Percentiles rank a stretch among this genome's conserved stretches.
Evolutionary conservation across 2,329 filamentous ascomycete species (phyloP).

Genomic region (Xylariomycetidae sp.): DNA sequence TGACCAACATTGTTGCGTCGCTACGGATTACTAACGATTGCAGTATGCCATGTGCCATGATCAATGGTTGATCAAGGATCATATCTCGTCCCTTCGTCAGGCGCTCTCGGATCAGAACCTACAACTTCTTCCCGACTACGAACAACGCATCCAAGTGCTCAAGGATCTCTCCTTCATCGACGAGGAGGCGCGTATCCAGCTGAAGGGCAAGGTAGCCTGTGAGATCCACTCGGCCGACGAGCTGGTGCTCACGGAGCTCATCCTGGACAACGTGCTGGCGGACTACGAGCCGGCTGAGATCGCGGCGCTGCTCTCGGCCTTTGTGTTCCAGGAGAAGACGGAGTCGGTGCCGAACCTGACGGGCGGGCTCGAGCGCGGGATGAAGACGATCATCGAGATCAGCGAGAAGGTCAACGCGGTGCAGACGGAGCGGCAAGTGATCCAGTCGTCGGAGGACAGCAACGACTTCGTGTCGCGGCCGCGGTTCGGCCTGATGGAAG

Average conservation of each 20-base stretch:
- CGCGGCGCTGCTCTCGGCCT: conserved; percentile 85
- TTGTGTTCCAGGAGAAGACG: conserved; percentile 98
- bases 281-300: conserved; percentile 96
- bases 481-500: conserved; percentile 90
- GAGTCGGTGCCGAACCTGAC: conserved; percentile 76
- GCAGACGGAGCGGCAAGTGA: conserved; percentile 87
- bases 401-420: conserved; percentile 89
- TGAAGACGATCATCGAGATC: conserved; percentile 81
- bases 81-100: conserved; percentile 81
- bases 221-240: conserved; percentile 98
- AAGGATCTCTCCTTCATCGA: conserved; percentile 93
- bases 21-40: conserved; percentile 31
- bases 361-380: conserved; percentile 73
- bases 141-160: conserved; percentile 87
- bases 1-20: conserved; percentile 1
- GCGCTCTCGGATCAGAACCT: conserved; percentile 95
- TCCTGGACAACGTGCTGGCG: conserved; percentile 93
- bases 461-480: conserved; percentile 88
- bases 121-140: conserved; percentile 91
- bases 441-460: conserved; percentile 81
- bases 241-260: conserved; percentile 89
- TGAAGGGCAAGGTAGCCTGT: conserved; percentile 98
- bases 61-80: conserved; percentile 93
- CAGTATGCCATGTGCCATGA: conserved; percentile 95
- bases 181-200: conserved; percentile 76